Evolutionary conservation across 805 yeast species (phyloP), one percentile per base, ranked within the genome.

Genomic region (Debaryomyces tyrocola): DNA sequence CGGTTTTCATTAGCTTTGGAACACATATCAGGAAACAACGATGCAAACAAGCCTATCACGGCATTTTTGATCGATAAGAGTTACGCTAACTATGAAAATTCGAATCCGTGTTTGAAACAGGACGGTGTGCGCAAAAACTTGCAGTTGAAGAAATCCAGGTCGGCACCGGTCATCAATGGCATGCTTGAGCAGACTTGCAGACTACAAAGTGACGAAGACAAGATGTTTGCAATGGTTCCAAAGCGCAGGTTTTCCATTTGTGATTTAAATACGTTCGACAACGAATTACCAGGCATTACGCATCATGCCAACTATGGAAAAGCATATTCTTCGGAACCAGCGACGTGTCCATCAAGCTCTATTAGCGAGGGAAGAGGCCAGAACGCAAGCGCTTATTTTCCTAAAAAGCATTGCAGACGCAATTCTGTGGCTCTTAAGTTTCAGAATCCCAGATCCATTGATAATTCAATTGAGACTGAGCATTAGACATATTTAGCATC

Each of bases 401-500:
- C 27, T 4, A 24, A 63, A 33, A 63, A 66, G 43, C 82, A 77
- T 53, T 67, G 65, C 33, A 51, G 81, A 38, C 57, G 79, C 33
- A 64, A 73, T n/a, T 69, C 79, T 0, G 70, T 78, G 36, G 81
- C 82, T 0, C 57, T 77, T 53, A 69, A 72, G 29, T 77, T 77
- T 51, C 69, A 70, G 12, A 49, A 63, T 14, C 81, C 77, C 17
- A 62, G 56, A 45, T 29, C 29, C 8, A 29, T 34, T 12, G 44
- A 33, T 8, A 33, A 34, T 6, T n/a, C 40, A n/a, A n/a, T 31
- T 6, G 34, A 31, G 17, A 14, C 34, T 31, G 34, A 31, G 6
- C 14, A 31, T 6, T 14, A 14, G 17, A 31, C 34, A 31, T 31
- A 9, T 24, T 24, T 24, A 24, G 27, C 4, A 24, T 24, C 10